Base-by-base conservation (phyloP, 208 protist species). In the Trypanosoma melophagium region DNA sequence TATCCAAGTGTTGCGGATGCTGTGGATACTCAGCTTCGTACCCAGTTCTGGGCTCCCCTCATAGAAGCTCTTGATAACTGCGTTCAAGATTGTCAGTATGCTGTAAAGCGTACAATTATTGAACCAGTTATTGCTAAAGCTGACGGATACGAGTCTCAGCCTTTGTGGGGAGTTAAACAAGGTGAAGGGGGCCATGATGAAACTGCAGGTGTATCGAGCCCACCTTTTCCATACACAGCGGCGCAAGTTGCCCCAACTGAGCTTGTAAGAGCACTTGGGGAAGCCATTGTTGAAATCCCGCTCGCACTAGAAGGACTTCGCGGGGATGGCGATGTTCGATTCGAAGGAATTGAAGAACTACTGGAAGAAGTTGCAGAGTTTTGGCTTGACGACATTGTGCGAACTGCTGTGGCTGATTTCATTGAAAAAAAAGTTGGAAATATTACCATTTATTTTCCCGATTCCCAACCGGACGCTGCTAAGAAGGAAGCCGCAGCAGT, bases 241-340 rank as follows among this genome's bases (percentile, higher is more conserved):
- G 73, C 75, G 17, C 76, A 86, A 40, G 65, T 69, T 57, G 71
- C 84, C 2, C 84, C 83, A 17, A 87, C 73, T 28, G 65, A 67
- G 24, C 56, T 81, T 13, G 78, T 95, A 53, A 81, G 89, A 1
- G 70, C 80, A 13, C 67, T 95, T 56, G 89, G 89, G 4, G 89
- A 95, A 59, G 82, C 80, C 28, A 84, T 95, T 59, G 89, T 95
- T 77, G 89, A 89, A 67, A 81, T 92, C 17, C 86, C 89, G 12
- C 71, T 95, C 16, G 76, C 77, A 22, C 58, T 95, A 14, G 89
- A 95, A 40, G 69, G 77, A 12, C 68, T 92, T 22, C 60, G 79
- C 25, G 71, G 63, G 3, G 76, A 74, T 40, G 53, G 41, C 21
- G 71, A 56, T 41, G 25, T 68, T 55, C 25, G 51, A 19, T 22